Evolutionary conservation across 106 monocot species (phyloP).

Genomic region (Dioscorea dumetorum): DNA sequence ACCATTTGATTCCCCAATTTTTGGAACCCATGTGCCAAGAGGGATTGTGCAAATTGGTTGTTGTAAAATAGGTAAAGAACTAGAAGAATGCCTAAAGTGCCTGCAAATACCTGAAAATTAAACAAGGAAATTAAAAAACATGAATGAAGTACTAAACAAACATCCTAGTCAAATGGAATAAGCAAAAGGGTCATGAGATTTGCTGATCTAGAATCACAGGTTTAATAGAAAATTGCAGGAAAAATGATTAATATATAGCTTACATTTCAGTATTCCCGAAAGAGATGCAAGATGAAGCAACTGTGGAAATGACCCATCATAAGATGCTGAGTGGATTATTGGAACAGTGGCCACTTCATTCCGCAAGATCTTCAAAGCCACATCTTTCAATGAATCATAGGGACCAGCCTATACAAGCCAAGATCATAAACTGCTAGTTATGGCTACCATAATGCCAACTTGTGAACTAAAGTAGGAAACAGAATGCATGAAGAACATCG

Average conservation of each 20-base stretch:
- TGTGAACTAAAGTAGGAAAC: too few species aligned
- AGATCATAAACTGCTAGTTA: neutral
- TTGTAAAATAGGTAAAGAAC: conserved; percentile 68
- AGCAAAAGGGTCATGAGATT: neutral
- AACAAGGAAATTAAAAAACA: neutral
- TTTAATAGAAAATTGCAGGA: neutral
- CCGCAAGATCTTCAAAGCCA: conserved; percentile 78
- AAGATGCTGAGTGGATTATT: conserved; percentile 65
- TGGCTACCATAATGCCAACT: too few species aligned
- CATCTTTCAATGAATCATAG: conserved; percentile 80
- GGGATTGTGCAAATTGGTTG: conserved; percentile 63
- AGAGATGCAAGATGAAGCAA: conserved; percentile 86
- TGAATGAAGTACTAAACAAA: too few species aligned
- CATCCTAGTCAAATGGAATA: neutral
- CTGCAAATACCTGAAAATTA: conserved; percentile 76
- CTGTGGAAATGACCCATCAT: conserved; percentile 80
- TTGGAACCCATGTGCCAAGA: conserved; percentile 88
- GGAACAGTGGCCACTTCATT: conserved; percentile 85
- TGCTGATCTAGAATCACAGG: too few species aligned
- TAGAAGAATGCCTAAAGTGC: conserved; percentile 73
- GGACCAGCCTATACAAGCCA: conserved; percentile 62
- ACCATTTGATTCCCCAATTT: conserved; percentile 73
- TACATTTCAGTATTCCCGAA: conserved; percentile 87
- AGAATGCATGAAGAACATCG: too few species aligned
- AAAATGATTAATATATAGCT: conserved; percentile 2